A percentile compares a stretch with the other conserved stretches of the same genome.
Evolutionary conservation across 2,329 filamentous ascomycete genomes (phyloP).

Genomic region (Curvularia lunata): DNA sequence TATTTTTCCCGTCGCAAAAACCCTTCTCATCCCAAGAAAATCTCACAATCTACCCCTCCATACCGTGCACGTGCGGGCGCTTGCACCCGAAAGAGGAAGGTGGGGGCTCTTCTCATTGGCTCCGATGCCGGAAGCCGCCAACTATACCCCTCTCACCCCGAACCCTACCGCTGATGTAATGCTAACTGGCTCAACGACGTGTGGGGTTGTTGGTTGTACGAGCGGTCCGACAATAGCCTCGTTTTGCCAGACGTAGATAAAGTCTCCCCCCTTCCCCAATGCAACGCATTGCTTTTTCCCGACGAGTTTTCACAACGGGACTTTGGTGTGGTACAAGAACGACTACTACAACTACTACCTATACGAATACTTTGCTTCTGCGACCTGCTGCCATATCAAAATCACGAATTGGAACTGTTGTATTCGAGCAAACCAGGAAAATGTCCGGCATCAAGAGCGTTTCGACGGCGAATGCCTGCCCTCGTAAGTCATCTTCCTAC

Average conservation of each 20-base stretch:
- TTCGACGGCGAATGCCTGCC: conserved; percentile 51
- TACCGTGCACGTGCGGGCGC: neutral
- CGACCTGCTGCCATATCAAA: neutral
- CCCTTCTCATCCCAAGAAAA: conserved; percentile 5
- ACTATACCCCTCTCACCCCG: neutral
- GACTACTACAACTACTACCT: neutral
- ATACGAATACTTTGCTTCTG: neutral
- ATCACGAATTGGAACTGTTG: neutral
- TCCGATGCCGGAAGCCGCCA: neutral
- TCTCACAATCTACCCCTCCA: conserved; percentile 20
- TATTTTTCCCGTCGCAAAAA: conserved; percentile 12
- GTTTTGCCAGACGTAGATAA: conserved; percentile 29
- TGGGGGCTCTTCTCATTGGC: neutral
- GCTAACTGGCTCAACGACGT: neutral
- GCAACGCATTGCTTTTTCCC: neutral
- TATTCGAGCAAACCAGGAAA: conserved; percentile 20
- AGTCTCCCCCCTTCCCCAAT: conserved; percentile 9
- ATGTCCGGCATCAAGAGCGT: conserved; percentile 56
- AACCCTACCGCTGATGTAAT: neutral
- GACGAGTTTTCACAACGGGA: neutral
- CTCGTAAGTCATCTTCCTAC: conserved; percentile 45
- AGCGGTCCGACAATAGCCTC: conserved; percentile 34
- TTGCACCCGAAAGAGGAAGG: neutral
- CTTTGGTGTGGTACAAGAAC: neutral
- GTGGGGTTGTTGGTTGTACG: neutral